A percentile compares a stretch with the other conserved stretches of the same genome.
Evolutionary conservation across 2,329 filamentous ascomycete genomes (phyloP).

Genomic region (Monilinia fructicola): DNA sequence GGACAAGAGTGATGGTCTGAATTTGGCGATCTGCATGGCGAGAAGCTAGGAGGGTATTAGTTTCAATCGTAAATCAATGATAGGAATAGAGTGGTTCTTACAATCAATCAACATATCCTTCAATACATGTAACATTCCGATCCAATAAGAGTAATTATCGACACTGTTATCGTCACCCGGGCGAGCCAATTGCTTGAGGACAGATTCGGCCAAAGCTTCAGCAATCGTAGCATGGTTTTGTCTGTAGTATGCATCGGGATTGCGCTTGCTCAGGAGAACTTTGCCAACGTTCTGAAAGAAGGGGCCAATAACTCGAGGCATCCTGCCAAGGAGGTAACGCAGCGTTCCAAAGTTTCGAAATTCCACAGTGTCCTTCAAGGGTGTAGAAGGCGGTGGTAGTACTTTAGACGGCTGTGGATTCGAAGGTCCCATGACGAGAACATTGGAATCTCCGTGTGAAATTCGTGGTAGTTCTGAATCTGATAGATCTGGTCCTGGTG

Average conservation of each 20-base stretch:
- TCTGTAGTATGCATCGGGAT: constrained; percentile 61
- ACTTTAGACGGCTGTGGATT: neutral
- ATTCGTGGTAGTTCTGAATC: no score
- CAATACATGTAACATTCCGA: constrained; percentile 74
- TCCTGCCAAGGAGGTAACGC: constrained; percentile 72
- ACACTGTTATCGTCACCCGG: constrained; percentile 48
- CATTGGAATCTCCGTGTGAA: no score
- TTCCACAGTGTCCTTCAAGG: constrained; percentile 39
- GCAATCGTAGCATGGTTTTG: constrained; percentile 56
- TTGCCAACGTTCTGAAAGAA: constrained; percentile 87
- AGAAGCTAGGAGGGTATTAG: constrained; percentile 24
- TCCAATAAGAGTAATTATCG: constrained; percentile 76
- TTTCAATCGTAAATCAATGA: constrained; percentile 19
- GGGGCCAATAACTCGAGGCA: constrained; percentile 76
- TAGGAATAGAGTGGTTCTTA: constrained; percentile 26
- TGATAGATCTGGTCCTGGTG: no score
- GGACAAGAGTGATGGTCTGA: constrained; percentile 69
- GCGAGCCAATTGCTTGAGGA: constrained; percentile 63
- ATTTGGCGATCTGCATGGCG: constrained; percentile 41
- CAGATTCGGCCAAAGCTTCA: constrained; percentile 67
- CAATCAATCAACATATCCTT: constrained; percentile 77
- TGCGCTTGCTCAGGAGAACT: constrained; percentile 72
- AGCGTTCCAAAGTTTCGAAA: constrained; percentile 79
- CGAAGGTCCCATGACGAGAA: neutral
- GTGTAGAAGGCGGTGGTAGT: no score